Percentiles rank a stretch among this genome's conserved stretches.
phyloP scores from a whole-genome alignment of 1,139 yeast genomes.

The Yamadazyma triangularis region DNA sequence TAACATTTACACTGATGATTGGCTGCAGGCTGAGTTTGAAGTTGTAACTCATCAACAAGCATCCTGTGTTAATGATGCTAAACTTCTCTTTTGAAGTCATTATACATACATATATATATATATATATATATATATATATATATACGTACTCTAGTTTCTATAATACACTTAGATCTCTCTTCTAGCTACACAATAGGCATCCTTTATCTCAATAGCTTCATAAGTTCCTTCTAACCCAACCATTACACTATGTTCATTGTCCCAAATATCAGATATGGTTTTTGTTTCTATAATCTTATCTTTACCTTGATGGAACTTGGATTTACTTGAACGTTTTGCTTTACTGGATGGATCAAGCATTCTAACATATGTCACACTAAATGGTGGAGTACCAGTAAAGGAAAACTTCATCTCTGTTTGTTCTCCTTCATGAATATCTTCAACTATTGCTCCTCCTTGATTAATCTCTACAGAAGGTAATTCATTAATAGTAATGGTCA shows the following conservation, averaged over 20 bases:
- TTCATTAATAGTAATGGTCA: conserved; percentile 61
- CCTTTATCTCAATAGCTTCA: conserved; percentile 84
- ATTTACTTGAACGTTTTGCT: conserved; percentile 16
- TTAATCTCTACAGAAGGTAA: conserved; percentile 89
- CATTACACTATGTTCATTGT: conserved; percentile 60
- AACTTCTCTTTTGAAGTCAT: background rate
- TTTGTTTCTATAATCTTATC: conserved; percentile 66
- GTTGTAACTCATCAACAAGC: background rate
- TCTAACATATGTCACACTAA: conserved; percentile 53
- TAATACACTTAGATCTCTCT: conserved; percentile 11
- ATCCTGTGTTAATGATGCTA: background rate
- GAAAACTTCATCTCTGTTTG: conserved; percentile 67
- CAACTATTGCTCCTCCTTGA: conserved; percentile 67
- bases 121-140: background rate
- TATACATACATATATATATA: conserved; percentile 1
- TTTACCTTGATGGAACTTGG: conserved; percentile 15
- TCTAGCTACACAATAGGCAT: conserved; percentile 67
- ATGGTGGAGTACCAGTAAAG: conserved; percentile 72
- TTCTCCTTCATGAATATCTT: conserved; percentile 88
- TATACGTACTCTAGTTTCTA: conserved; percentile 1
- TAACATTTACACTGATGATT: background rate
- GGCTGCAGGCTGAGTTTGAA: background rate
- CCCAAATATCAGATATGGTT: conserved; percentile 65
- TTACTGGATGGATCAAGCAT: conserved; percentile 36
- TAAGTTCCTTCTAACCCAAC: conserved; percentile 91